Evolutionary conservation across 345 rosid genomes (phyloP), one percentile per base, ranked within the genome.

Genomic region (Schrenkiella parvula): DNA sequence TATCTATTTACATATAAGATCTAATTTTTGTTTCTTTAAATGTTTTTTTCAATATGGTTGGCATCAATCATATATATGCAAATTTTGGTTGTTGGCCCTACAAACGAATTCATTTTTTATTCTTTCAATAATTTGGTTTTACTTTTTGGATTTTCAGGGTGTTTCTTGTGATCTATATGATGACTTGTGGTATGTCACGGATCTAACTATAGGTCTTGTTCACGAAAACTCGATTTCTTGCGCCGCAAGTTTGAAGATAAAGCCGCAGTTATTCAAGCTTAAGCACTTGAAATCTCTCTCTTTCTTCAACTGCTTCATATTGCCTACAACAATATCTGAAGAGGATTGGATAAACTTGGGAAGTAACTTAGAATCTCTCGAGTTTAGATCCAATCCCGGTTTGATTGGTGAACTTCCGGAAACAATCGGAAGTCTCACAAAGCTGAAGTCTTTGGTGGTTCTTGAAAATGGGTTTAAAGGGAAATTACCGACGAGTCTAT

Each of bases 161-260:
- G 91, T 90, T 26, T 83, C 97, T 54, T 93, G 98, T 83, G 98
- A 90, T 83, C 53, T 90, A 35, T 79, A 79, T 54, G 82, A 71
- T 70, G 97, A 87, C 18, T 80, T 76, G 44, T 93, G 98, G 98
- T 93, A 87, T 81, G 88, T 89, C 56, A 93, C 97, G 29, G 76
- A 78, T 41, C 74, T 93, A 44, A 81, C 82, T 79, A 68, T 93
- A 62, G 98, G 98, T 29, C 86, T 86, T 0, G 64, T 89, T 22
- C 92, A 89, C 23, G 98, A 90, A 55, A 93, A 93, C 75, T 90
- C 96, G 37, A 85, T 93, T 66, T 70, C 74, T 29, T 93, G 98
- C 78, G 58, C 58, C 39, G 28, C 77, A 32, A 78, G 82, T 75
- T 84, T 81, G 53, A 66, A 79, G 72, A 83, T 86, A 44, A 87